Base-by-base conservation (phyloP, 2,329 filamentous ascomycete genomes). In the Xylariaceae sp. region DNA sequence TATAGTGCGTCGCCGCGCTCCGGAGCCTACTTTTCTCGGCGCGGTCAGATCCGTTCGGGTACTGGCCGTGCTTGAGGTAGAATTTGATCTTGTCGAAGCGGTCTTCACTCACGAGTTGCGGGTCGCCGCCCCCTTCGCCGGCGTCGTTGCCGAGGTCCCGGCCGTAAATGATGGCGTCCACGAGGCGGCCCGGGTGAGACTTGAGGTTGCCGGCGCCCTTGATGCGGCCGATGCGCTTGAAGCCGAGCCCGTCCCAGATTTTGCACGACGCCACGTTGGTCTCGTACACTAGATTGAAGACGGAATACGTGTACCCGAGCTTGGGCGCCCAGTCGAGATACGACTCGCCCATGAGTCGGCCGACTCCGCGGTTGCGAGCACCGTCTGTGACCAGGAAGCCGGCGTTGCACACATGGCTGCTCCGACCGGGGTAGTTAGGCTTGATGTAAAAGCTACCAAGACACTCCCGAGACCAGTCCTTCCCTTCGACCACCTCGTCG, bases 21-120 rank as follows among this genome's bases (percentile, higher is more conserved):
- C 92, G 80, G 40, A 98, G 78, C 53, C 90, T 85, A 66, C 84
- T 90, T 76, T 97, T 97, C 65, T 97, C 92, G 41, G 89, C 89
- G 43, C 90, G 80, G 70, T 96, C 88, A 59, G 90, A 89, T 47
- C 89, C 90, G 55, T 83, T 82, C 43, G 92, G 92, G 63, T 98
- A 97, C 63, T 89, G 88, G 58, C 83, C 84, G 62, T 89, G 88
- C 66, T 94, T 94, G 59, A 97, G 80, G 66, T 97, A 97, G 71
- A 86, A 97, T 58, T 89, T 85, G 61, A 97, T 97, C 73, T 96
- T 96, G 71, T 96, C 90, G 71, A 97, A 97, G 53, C 92, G 86
- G 68, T 96, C 89, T 70, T 96, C 89, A 63, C 84, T 89, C 55
- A 90, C 83, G 60, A 86, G 82, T 61, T 92, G 86, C 59, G 92